A percentile compares a stretch with the other conserved stretches of the same genome.
Evolutionary conservation across 169 alveolate species (phyloP).

Genomic region (Cyclospora cayetanensis): DNA sequence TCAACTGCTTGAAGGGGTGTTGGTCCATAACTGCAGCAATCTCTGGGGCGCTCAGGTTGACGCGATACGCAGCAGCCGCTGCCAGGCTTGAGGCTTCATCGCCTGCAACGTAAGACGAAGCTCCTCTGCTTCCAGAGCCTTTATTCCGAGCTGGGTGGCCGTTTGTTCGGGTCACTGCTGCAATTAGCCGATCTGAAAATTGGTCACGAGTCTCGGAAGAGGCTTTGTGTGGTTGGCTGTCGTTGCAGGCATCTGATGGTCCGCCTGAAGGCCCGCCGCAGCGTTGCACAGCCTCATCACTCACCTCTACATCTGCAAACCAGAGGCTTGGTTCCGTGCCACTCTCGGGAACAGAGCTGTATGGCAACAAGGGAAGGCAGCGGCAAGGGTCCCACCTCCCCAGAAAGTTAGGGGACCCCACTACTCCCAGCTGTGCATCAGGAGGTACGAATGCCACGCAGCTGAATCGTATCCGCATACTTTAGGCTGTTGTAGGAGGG

Average conservation of each 20-base stretch:
- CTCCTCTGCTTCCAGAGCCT: neutral
- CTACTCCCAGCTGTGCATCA: slow-evolving; percentile 68
- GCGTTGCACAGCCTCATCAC: neutral
- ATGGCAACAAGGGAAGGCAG: slow-evolving; percentile 66
- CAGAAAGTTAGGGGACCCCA: slow-evolving; percentile 64
- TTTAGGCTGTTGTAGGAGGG: neutral
- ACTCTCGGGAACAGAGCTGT: slow-evolving; percentile 41
- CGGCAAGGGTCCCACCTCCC: slow-evolving; percentile 61
- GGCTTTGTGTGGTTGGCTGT: neutral
- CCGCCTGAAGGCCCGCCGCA: neutral
- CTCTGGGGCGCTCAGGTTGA: slow-evolving; percentile 47
- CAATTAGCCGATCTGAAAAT: slow-evolving; percentile 38
- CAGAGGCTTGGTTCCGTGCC: slow-evolving; percentile 71
- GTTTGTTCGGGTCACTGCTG: slow-evolving; percentile 17
- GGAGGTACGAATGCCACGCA: slow-evolving; percentile 72
- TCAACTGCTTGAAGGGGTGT: slow-evolving; percentile 47
- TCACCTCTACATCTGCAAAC: slow-evolving; percentile 69
- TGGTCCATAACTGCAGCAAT: slow-evolving; percentile 40
- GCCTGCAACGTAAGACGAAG: neutral
- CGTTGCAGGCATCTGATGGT: neutral
- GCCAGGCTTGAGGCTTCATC: slow-evolving; percentile 33
- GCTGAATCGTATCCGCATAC: slow-evolving; percentile 66
- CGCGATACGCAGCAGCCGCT: slow-evolving; percentile 56
- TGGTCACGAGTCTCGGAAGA: neutral
- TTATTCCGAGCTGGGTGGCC: neutral